Base-by-base conservation (phyloP, 139 green algal genomes). In the Chlamydomonas sphaeroides region DNA sequence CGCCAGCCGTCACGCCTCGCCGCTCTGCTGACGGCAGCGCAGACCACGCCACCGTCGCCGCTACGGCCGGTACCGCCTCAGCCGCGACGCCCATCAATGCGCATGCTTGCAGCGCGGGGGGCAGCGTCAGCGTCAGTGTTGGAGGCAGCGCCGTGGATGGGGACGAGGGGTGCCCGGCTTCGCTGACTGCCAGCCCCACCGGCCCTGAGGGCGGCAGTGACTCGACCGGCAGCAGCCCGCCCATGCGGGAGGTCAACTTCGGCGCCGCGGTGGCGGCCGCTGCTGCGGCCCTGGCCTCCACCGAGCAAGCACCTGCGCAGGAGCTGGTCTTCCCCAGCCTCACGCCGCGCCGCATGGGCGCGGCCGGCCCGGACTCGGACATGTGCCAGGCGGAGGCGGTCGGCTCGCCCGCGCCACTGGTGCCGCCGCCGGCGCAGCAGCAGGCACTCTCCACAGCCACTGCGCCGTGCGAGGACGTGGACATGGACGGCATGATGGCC, bases 311-410 rank as follows among this genome's bases (percentile, higher is more conserved):
- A 21, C 45, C 45, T 14, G 14, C 45, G 11, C n/a, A n/a, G 10
- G 74, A 80, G 59, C 74, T 80, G n/a, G 74, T 80, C 20, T 80
- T 80, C 38, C 74, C 74, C 38, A 71, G 59, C 74, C 61, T 80
- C 45, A 53, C 45, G 45, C 11, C 14, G 11, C 10, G 45, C 45
- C 45, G 14, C 11, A 14, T 14, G 45, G 45, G 14, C 11, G 45
- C 10, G 10, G 45, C 45, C 11, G 45, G 45, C 45, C 14, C 45
- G 10, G n/a, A n/a, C n/a, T n/a, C n/a, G n/a, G n/a, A n/a, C n/a
- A n/a, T 53, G 11, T 21, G 45, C 45, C 45, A 53, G 45, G 45
- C 45, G 45, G 45, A 53, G 45, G 45, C 10, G 10, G 45, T 14
- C 11, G 45, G 45, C 45, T 53, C 45, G 10, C 45, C 45, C 45